Evolutionary conservation across 2,329 filamentous ascomycete genomes (phyloP).

Genomic region (Fusarium bactridioides): DNA sequence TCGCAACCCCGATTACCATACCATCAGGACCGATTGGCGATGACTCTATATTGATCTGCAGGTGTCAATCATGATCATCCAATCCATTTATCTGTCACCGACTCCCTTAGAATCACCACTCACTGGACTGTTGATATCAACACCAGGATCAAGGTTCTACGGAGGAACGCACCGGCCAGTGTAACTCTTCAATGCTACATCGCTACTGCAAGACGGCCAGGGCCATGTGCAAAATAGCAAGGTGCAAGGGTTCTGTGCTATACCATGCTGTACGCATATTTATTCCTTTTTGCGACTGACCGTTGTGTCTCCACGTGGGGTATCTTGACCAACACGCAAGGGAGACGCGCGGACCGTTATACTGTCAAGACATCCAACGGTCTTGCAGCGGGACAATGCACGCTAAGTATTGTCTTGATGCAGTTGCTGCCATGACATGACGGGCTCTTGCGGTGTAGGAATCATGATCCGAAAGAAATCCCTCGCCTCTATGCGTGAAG

Average conservation of each 20-base stretch:
- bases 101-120: background rate
- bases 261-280: background rate
- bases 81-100: background rate
- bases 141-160: background rate
- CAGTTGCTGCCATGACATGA: background rate
- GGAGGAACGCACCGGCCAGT: background rate
- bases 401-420: background rate
- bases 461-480: background rate
- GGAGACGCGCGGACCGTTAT: constrained; percentile 23
- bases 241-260: constrained; percentile 6
- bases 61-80: background rate
- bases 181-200: constrained; percentile 23
- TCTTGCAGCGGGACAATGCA: background rate
- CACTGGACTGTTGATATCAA: background rate
- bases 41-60: constrained; percentile 13
- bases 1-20: background rate
- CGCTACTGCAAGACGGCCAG: background rate
- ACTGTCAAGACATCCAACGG: constrained; percentile 22
- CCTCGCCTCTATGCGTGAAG: constrained; percentile 3
- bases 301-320: constrained; percentile 27
- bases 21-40: constrained; percentile 23
- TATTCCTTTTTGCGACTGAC: constrained; percentile 3
- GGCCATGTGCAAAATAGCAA: constrained; percentile 8
- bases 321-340: constrained; percentile 1
- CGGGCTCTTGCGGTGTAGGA: background rate